Conservation (phyloP, 2,329 filamentous ascomycete species). For the Alternaria postmessia region DNA sequence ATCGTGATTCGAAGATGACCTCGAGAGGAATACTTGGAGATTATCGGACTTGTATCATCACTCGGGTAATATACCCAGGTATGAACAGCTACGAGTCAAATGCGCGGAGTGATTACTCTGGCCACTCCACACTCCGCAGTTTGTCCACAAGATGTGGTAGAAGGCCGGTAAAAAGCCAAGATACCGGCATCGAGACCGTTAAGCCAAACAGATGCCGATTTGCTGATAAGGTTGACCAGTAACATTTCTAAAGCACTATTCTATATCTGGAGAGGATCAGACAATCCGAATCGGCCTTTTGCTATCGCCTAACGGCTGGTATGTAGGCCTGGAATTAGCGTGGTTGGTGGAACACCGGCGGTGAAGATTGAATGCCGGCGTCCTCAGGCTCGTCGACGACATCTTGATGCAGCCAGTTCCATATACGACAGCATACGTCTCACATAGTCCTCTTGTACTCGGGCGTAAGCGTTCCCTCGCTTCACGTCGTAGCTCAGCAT, state of each 20-base stretch:
- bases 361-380: not conserved
- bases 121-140: not conserved
- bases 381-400: not conserved
- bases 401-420: not conserved
- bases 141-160: not conserved
- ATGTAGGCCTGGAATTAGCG: not conserved
- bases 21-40: not conserved
- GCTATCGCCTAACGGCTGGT: not conserved
- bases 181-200: not conserved
- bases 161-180: not conserved
- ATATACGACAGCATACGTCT: not conserved
- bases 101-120: not conserved
- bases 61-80: not conserved
- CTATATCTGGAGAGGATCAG: not conserved
- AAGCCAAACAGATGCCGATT: not conserved
- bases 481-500: too few species aligned
- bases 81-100: not conserved
- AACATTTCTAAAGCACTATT: not conserved
- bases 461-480: too few species aligned
- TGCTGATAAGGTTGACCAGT: not conserved
- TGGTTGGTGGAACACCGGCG: not conserved
- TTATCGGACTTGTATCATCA: not conserved
- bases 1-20: not conserved
- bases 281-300: not conserved
- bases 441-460: rapidly evolving